phyloP scores from a whole-genome alignment of 495 filamentous ascomycete genomes.

The Penicillium lagena region DNA sequence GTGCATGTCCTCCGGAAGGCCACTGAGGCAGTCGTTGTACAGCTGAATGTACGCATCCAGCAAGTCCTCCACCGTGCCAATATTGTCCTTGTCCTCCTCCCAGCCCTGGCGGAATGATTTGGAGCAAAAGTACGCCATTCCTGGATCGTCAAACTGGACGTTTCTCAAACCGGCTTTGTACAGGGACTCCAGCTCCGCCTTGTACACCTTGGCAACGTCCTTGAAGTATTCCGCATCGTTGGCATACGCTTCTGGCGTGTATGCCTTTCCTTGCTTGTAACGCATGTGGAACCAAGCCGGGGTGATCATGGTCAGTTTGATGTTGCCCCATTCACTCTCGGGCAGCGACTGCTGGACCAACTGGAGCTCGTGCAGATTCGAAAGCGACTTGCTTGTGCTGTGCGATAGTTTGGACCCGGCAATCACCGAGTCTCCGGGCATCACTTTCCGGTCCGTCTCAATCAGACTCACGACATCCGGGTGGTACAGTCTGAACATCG shows the following conservation, averaged over 20 bases:
- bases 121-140: constrained; percentile 61
- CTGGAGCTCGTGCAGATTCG: constrained; percentile 54
- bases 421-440: constrained; percentile 58
- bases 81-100: constrained; percentile 51
- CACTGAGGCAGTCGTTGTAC: constrained; percentile 54
- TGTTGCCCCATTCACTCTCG: constrained; percentile 40
- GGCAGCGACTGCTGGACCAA: constrained; percentile 47
- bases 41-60: constrained; percentile 55
- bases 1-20: constrained; percentile 54
- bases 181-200: constrained; percentile 52
- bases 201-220: constrained; percentile 55
- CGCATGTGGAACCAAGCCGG: constrained; percentile 66
- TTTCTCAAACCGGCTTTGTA: constrained; percentile 58
- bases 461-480: constrained; percentile 67
- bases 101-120: constrained; percentile 56
- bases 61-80: constrained; percentile 40
- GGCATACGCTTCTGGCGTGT: constrained; percentile 49
- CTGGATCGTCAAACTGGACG: constrained; percentile 61
- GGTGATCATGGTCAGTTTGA: constrained; percentile 59
- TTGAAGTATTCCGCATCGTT: constrained; percentile 55
- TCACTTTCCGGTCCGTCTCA: constrained; percentile 49
- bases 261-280: constrained; percentile 50
- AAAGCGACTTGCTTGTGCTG: constrained; percentile 33
- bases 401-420: constrained; percentile 58
- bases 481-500: constrained; percentile 61